Conservation (phyloP, 1,284 basidiomycete species). For the Porogramme epimiltina region DNA sequence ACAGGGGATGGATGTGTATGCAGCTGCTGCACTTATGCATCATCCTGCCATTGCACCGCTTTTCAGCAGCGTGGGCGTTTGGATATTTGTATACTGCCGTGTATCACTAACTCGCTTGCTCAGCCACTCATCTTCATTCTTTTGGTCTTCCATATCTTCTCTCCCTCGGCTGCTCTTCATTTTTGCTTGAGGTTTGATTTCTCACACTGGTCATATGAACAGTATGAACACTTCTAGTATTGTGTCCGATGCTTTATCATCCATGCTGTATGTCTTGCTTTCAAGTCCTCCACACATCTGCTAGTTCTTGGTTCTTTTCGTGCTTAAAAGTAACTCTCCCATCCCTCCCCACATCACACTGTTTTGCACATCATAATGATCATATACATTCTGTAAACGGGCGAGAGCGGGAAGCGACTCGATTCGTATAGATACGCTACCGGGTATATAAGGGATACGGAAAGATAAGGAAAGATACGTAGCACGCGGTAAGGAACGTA, state of each 20-base stretch:
- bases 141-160: conserved; percentile 4
- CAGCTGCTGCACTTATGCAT: neutral
- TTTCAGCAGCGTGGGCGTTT: neutral
- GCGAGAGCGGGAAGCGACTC: too few species aligned
- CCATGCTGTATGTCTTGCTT: conserved; percentile 6
- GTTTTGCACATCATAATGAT: neutral
- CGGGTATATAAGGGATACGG: too few species aligned
- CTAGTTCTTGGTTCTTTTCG: conserved; percentile 19
- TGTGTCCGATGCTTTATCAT: conserved; percentile 11
- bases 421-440: too few species aligned
- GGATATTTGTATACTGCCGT: conserved; percentile 22
- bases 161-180: too few species aligned
- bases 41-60: neutral
- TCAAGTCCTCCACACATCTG: too few species aligned
- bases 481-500: too few species aligned
- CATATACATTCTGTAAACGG: too few species aligned
- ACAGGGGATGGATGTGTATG: neutral
- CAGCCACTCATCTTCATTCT: conserved; percentile 15
- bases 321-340: conserved; percentile 5
- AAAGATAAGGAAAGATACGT: too few species aligned
- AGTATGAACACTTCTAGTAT: conserved; percentile 14
- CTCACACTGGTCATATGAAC: conserved; percentile 18
- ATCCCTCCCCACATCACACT: neutral
- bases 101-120: conserved; percentile 20
- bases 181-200: conserved; percentile 1